These are phyloP conservation scores for Misopates orontium DNA, from an alignment of 257 asterid genomes.

Conservation along the genomic window DNA sequence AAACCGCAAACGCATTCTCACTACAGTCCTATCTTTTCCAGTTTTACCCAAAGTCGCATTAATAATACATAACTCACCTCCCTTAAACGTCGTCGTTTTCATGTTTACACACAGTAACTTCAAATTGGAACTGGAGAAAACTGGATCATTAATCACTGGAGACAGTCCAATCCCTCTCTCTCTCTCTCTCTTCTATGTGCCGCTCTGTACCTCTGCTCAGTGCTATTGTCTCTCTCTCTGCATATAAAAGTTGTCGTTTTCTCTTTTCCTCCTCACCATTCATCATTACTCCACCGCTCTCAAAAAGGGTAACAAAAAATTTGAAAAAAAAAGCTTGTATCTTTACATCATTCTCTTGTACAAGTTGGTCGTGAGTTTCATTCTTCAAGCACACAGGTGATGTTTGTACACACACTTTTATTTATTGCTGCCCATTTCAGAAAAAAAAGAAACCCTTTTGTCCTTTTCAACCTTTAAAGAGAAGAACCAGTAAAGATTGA, in stretches of 20 bases:
- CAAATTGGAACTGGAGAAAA: constrained; percentile 14
- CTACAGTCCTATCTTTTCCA: neutral
- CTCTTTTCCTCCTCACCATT: constrained; percentile 40
- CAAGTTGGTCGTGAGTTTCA: constrained; percentile 30
- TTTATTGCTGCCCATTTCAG: constrained; percentile 6
- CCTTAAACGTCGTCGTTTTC: neutral
- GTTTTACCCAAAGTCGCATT: neutral
- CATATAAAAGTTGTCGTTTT: constrained; percentile 46
- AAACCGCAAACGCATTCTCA: neutral
- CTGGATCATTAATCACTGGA: constrained; percentile 30
- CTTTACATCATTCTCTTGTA: constrained; percentile 8
- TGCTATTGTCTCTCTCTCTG: constrained; percentile 46
- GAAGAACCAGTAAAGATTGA: constrained; percentile 20
- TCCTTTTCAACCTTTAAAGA: neutral
- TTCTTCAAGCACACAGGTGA: constrained; percentile 23
- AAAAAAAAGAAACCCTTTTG: constrained; percentile 33
- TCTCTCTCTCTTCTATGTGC: constrained; percentile 31
- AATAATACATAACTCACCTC: neutral
- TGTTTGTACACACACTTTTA: constrained; percentile 6
- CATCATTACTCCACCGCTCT: constrained; percentile 27
- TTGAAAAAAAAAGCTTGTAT: neutral
- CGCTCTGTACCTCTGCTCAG: constrained; percentile 39
- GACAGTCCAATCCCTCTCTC: constrained; percentile 15
- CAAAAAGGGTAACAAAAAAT: constrained; percentile 9
- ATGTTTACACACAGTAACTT: neutral